Conservation (phyloP, 306 rosid genomes). For the Medicago arabica region DNA sequence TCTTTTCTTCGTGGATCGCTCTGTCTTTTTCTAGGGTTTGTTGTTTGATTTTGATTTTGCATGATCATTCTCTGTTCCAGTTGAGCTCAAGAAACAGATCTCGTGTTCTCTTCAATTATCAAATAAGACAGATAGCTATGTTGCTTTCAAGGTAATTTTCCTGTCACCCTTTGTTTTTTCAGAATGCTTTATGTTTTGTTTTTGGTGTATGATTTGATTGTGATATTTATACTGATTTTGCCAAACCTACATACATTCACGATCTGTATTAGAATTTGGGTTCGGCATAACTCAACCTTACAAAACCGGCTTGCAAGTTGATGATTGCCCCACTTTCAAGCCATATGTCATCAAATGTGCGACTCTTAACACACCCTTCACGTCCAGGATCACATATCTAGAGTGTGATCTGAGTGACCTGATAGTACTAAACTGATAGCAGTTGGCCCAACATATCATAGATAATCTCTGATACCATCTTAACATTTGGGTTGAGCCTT, state of each 20-base stretch:
- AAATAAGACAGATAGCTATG: conserved; percentile 80
- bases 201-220: conserved; percentile 13
- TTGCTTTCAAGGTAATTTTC: conserved; percentile 85
- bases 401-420: too few relatives aligned
- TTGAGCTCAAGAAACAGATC: conserved; percentile 96
- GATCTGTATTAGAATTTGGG: conserved; percentile 11
- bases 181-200: neutral
- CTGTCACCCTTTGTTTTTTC: neutral
- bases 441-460: too few relatives aligned
- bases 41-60: conserved; percentile 22
- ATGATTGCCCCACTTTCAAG: too few relatives aligned
- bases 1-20: neutral
- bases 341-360: too few relatives aligned
- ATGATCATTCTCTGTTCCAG: conserved; percentile 42
- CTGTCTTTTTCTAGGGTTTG: conserved; percentile 39
- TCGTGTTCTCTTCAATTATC: conserved; percentile 82
- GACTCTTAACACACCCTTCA: too few relatives aligned
- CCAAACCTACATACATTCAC: neutral
- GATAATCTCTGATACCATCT: too few relatives aligned
- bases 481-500: too few relatives aligned
- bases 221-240: conserved; percentile 15
- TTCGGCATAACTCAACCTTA: too few relatives aligned
- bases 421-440: too few relatives aligned
- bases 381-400: too few relatives aligned
- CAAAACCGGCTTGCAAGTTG: too few relatives aligned